Percentiles rank a stretch among this genome's conserved stretches.
Conservation (phyloP, 331 rosid species). For the Ulmus americana region DNA sequence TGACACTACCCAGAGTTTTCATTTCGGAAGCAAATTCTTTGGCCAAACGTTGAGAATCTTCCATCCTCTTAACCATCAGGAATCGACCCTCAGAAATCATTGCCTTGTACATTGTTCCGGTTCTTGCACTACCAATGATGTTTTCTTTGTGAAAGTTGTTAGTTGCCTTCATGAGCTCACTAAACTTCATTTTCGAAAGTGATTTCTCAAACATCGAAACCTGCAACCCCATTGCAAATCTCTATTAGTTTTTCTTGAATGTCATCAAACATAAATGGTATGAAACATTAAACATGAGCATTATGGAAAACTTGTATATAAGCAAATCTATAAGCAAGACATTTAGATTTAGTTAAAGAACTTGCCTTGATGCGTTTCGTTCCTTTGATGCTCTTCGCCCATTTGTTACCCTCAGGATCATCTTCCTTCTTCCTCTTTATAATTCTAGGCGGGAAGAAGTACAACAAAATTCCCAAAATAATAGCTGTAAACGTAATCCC, state of each 20-base stretch:
- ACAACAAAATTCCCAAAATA: conserved; percentile 39
- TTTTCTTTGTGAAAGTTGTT: conserved; percentile 61
- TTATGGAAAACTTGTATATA: not conserved
- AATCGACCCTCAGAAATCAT: conserved; percentile 57
- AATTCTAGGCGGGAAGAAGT: conserved; percentile 57
- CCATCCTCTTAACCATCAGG: conserved; percentile 86
- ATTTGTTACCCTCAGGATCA: conserved; percentile 95
- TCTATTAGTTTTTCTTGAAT: not conserved
- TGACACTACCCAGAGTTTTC: conserved; percentile 62
- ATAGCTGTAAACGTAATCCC: conserved; percentile 53
- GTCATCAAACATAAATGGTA: conserved; percentile 1
- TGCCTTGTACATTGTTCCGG: conserved; percentile 79
- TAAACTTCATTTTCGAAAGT: conserved; percentile 64
- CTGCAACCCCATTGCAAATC: conserved; percentile 32
- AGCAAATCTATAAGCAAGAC: not conserved
- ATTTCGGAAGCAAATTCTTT: conserved; percentile 79
- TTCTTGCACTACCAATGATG: conserved; percentile 70
- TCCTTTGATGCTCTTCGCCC: conserved; percentile 87
- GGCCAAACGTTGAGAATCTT: conserved; percentile 68
- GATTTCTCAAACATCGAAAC: conserved; percentile 80
- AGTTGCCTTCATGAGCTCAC: conserved; percentile 91
- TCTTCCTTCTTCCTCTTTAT: conserved; percentile 64
- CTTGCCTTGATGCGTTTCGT: conserved; percentile 75
- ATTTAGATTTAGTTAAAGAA: not conserved
- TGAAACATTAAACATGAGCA: conserved; percentile 2